These are phyloP conservation scores for Agaricus sinodeliciosus DNA, from an alignment of 768 basidiomycete genomes.

Conservation along the genomic window DNA sequence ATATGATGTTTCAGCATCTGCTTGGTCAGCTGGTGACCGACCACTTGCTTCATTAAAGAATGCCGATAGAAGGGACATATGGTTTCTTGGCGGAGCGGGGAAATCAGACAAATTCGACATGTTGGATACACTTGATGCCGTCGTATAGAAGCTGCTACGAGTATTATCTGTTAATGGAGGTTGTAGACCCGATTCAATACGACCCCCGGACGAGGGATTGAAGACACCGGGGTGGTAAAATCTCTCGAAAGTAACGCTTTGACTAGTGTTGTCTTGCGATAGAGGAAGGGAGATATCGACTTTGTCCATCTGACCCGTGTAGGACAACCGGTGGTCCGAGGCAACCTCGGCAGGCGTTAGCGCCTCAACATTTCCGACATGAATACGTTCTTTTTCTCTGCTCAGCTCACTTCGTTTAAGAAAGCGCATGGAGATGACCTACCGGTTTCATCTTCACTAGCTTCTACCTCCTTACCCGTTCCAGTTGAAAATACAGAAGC, in stretches of 20 bases:
- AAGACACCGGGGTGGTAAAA: constrained; percentile 3
- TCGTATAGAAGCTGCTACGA: constrained; percentile 57
- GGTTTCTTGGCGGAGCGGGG: constrained; percentile 45
- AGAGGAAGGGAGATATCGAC: constrained; percentile 1
- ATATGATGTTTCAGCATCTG: background rate
- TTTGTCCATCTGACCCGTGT: constrained; percentile 27
- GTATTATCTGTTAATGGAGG: constrained; percentile 27
- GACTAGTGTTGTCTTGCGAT: constrained; percentile 7
- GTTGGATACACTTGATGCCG: constrained; percentile 42
- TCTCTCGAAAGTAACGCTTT: background rate
- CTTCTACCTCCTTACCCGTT: constrained; percentile 22
- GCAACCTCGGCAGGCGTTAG: constrained; percentile 41
- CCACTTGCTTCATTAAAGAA: constrained; percentile 30
- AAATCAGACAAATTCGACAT: constrained; percentile 75
- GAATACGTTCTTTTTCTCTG: constrained; percentile 33
- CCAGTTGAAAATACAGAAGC: constrained; percentile 35
- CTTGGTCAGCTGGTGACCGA: background rate
- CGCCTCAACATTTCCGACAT: constrained; percentile 45
- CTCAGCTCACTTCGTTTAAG: background rate
- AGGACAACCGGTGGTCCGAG: constrained; percentile 32
- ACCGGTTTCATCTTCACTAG: constrained; percentile 42
- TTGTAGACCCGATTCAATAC: constrained; percentile 23
- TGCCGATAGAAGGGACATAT: constrained; percentile 36
- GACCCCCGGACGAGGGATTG: constrained; percentile 10
- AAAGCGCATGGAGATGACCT: background rate